Base-by-base conservation (phyloP, 179 eudicot genomes). In the Beta corolliflora region DNA sequence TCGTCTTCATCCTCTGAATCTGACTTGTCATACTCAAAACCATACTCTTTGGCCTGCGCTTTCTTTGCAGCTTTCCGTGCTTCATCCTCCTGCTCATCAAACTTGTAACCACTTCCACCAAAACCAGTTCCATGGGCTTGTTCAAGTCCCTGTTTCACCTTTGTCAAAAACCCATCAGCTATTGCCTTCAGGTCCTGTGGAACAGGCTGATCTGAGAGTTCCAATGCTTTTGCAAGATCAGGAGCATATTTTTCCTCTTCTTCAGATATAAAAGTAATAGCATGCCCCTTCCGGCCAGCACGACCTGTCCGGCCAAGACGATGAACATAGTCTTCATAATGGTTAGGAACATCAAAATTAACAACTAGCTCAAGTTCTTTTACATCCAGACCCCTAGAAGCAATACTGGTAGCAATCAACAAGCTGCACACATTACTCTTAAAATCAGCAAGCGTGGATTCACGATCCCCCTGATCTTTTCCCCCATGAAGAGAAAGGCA, bases 281-380 rank as follows among this genome's bases (percentile, higher is more conserved):
- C 98, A 81, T 90, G 90, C 50, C 98, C 98, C 85, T 92, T 93
- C 6, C 89, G 88, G 18, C 98, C 98, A 73, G 98, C 97, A 85
- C 98, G 93, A 36, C 98, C 98, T 56, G 98, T 95, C 65, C 98
- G 85, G 56, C 98, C 98, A 82, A 94, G 97, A 71, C 98, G 96
- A 60, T 94, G 98, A 56, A 94, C 98, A 68, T 94, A 94, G 77
- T 94, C 98, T 84, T 94, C 98, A 21, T 94, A 94, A 81, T 94
- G 98, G 74, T 93, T 95, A 21, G 98, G 97, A 77, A 84, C 97
- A 80, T 95, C 98, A 76, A 75, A 95, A 83, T 95, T 93, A 9
- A 95, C 70, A 5, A 95, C 98, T 68, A 95, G 85, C 87, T 93
- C 98, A 68, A 93, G 98, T 75, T 95, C 98, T 75, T 95, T 95